phyloP scores from a whole-genome alignment of 176 grass and related monocot genomes.

The Cymbopogon citratus region DNA sequence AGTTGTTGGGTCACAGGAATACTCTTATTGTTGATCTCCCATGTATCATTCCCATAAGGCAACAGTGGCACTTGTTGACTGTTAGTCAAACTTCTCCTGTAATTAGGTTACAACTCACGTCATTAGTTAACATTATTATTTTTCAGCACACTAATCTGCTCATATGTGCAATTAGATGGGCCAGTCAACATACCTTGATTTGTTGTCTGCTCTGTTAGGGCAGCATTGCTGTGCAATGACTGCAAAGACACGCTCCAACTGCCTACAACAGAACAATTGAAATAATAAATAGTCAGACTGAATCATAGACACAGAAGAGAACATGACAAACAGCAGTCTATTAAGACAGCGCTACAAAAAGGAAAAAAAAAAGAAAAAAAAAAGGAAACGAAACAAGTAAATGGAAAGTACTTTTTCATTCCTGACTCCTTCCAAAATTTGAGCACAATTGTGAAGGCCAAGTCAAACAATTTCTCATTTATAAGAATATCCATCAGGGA shows the following conservation, averaged over 20 bases:
- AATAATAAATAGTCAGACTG: constrained; percentile 7
- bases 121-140: neutral
- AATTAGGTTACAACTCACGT: constrained; percentile 8
- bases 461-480: constrained; percentile 70
- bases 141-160: neutral
- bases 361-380: constrained; percentile 30
- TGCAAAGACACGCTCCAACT: constrained; percentile 80
- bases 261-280: constrained; percentile 40
- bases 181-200: constrained; percentile 24
- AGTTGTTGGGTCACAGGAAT: constrained; percentile 44
- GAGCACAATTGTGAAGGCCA: constrained; percentile 79
- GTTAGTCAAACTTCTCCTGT: constrained; percentile 46
- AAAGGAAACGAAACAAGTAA: constrained; percentile 9
- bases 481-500: constrained; percentile 78
- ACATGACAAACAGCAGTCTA: constrained; percentile 5
- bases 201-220: constrained; percentile 42
- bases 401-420: constrained; percentile 54
- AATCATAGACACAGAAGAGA: constrained; percentile 3
- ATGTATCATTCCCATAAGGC: constrained; percentile 51
- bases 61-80: constrained; percentile 49
- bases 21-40: constrained; percentile 35
- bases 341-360: neutral
- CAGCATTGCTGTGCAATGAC: constrained; percentile 77
- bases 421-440: constrained; percentile 85
- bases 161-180: neutral